These are phyloP conservation scores for Monosporascus sp. DNA, from an alignment of 2,329 filamentous ascomycete species.

Conservation along the genomic window DNA sequence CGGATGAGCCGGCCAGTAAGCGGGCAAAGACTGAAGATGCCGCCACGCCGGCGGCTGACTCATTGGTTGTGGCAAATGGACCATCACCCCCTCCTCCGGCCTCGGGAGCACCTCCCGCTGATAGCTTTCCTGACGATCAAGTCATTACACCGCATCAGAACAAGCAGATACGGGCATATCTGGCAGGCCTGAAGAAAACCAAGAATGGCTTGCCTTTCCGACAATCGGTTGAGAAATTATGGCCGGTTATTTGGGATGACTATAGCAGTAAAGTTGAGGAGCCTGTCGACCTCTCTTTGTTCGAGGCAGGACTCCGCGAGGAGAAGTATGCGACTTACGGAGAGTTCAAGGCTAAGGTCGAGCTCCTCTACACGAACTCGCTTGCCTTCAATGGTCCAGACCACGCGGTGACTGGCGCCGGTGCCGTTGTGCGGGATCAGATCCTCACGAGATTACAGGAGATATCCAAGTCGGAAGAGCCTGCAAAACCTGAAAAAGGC, in stretches of 20 bases:
- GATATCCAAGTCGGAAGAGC: slow-evolving; percentile 43
- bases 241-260: slow-evolving; percentile 70
- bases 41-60: slow-evolving; percentile 15
- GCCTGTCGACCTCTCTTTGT: slow-evolving; percentile 78
- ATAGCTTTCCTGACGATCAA: slow-evolving; percentile 34
- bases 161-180: slow-evolving; percentile 44
- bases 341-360: slow-evolving; percentile 68
- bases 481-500: slow-evolving; percentile 54
- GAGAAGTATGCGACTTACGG: slow-evolving; percentile 64
- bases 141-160: slow-evolving; percentile 37
- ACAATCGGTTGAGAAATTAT: slow-evolving; percentile 69
- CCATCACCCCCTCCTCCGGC: slow-evolving; percentile 16
- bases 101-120: slow-evolving; percentile 19
- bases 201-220: slow-evolving; percentile 73
- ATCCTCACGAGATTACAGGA: slow-evolving; percentile 42
- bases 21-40: slow-evolving; percentile 67
- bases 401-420: slow-evolving; percentile 63
- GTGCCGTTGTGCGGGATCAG: slow-evolving; percentile 49
- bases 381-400: slow-evolving; percentile 73
- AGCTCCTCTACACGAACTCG: slow-evolving; percentile 74
- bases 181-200: slow-evolving; percentile 79
- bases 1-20: slow-evolving; percentile 67
- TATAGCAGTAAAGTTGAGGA: slow-evolving; percentile 63
- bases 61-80: slow-evolving; percentile 17
- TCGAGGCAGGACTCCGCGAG: slow-evolving; percentile 74